Conservation (phyloP, 2,329 filamentous ascomycete genomes). For the Ploettnerulaceae sp. region DNA sequence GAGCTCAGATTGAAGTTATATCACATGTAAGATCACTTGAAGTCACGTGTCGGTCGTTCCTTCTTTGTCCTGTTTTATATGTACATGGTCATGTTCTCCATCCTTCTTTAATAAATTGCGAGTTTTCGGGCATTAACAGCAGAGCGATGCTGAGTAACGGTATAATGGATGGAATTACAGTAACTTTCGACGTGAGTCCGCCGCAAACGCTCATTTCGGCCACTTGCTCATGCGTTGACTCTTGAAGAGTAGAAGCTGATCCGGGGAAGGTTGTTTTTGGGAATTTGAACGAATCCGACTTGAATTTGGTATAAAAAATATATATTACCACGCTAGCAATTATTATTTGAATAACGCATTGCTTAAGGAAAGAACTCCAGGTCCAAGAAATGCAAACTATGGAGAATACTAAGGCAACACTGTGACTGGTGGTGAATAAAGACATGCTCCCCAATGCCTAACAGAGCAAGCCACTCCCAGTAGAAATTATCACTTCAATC, state of each 20-base stretch:
- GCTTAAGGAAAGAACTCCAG: neutral
- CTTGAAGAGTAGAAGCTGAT: constrained; percentile 6
- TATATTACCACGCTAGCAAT: neutral
- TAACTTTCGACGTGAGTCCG: constrained; percentile 7
- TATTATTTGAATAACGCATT: neutral
- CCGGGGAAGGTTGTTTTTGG: constrained; percentile 6
- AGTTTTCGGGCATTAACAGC: neutral
- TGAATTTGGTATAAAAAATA: neutral
- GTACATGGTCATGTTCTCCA: constrained; percentile 5
- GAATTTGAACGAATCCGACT: constrained; percentile 2
- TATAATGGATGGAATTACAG: neutral
- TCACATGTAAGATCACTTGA: constrained; percentile 12
- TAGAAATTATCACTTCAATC: too few species aligned
- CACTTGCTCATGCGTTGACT: constrained; percentile 7
- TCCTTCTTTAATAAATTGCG: constrained; percentile 6
- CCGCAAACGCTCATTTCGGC: constrained; percentile 8
- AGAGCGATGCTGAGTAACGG: neutral
- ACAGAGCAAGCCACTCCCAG: too few species aligned
- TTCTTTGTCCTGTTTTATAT: constrained; percentile 11
- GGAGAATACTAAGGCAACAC: neutral
- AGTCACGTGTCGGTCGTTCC: constrained; percentile 9
- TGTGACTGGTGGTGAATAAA: too few species aligned
- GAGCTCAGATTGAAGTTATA: constrained; percentile 15
- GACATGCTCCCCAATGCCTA: too few species aligned
- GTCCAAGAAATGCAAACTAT: neutral